Evolutionary conservation across 106 monocot genomes (phyloP).

Genomic region (Dendrobium nobile): DNA sequence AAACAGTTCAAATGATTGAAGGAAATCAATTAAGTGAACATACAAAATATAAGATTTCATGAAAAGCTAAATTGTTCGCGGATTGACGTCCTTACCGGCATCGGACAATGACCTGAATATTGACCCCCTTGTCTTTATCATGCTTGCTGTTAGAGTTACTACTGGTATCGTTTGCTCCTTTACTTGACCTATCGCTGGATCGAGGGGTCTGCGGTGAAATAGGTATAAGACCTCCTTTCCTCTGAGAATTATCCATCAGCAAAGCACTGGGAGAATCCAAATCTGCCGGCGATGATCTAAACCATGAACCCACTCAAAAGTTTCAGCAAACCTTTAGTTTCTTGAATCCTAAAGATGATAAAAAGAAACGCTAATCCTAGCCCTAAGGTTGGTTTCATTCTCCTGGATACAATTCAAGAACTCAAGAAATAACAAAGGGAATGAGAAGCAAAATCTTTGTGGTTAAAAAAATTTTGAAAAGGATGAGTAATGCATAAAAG

Average conservation of each 20-base stretch:
- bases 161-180: slow-evolving; percentile 11
- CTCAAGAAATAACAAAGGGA: background rate
- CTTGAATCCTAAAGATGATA: background rate
- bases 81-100: slow-evolving; percentile 35
- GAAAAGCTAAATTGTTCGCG: background rate
- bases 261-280: background rate
- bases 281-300: background rate
- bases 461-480: background rate
- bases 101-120: slow-evolving; percentile 54
- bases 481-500: background rate
- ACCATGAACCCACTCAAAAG: background rate
- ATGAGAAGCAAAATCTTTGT: background rate
- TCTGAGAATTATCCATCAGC: slow-evolving; percentile 22
- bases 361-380: background rate
- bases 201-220: slow-evolving; percentile 38
- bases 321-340: background rate
- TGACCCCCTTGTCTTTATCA: slow-evolving; percentile 47
- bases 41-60: background rate
- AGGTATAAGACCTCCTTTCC: slow-evolving; percentile 25
- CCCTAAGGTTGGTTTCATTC: background rate
- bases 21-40: background rate
- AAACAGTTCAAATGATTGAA: slow-evolving; percentile 3
- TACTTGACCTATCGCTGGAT: slow-evolving; percentile 33
- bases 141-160: slow-evolving; percentile 24
- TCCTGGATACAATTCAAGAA: background rate